Conservation (phyloP, 768 basidiomycete genomes). For the Podaxis sp. region DNA sequence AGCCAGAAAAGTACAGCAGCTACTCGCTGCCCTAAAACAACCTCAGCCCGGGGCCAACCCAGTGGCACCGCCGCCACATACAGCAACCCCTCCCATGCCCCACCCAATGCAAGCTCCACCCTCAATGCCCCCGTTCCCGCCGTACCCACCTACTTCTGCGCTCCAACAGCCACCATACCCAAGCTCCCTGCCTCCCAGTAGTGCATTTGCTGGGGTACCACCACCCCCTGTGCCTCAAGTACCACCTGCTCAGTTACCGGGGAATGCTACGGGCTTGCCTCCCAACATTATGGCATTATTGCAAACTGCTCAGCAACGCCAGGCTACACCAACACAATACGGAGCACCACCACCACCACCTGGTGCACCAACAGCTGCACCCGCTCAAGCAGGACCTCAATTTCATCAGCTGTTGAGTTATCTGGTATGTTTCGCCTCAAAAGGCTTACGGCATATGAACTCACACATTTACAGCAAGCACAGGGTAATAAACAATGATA, state of each 20-base stretch:
- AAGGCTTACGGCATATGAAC: not conserved
- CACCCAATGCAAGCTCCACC: slow-evolving; percentile 35
- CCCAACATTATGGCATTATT: slow-evolving; percentile 68
- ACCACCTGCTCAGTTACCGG: slow-evolving; percentile 27
- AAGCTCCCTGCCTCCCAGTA: slow-evolving; percentile 25
- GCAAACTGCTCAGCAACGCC: slow-evolving; percentile 49
- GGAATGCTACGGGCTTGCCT: slow-evolving; percentile 41
- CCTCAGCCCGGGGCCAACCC: slow-evolving; percentile 40
- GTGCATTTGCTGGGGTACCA: slow-evolving; percentile 18
- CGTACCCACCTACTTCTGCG: slow-evolving; percentile 28
- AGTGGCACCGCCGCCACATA: slow-evolving; percentile 29
- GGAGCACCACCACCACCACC: slow-evolving; percentile 34
- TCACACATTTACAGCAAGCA: slow-evolving; percentile 1
- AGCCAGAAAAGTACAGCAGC: slow-evolving; percentile 82
- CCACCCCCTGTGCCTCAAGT: slow-evolving; percentile 18
- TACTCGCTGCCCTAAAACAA: slow-evolving; percentile 78
- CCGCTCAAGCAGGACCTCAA: slow-evolving; percentile 25
- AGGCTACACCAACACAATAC: slow-evolving; percentile 32
- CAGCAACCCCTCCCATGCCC: slow-evolving; percentile 31
- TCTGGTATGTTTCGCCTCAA: slow-evolving; percentile 38
- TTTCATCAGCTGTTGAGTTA: slow-evolving; percentile 71
- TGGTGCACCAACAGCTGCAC: slow-evolving; percentile 33
- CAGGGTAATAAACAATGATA: slow-evolving; percentile 9
- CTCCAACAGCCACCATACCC: slow-evolving; percentile 24
- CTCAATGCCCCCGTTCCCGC: slow-evolving; percentile 40